phyloP scores from a whole-genome alignment of 306 rosid species.

The Cercis canadensis region DNA sequence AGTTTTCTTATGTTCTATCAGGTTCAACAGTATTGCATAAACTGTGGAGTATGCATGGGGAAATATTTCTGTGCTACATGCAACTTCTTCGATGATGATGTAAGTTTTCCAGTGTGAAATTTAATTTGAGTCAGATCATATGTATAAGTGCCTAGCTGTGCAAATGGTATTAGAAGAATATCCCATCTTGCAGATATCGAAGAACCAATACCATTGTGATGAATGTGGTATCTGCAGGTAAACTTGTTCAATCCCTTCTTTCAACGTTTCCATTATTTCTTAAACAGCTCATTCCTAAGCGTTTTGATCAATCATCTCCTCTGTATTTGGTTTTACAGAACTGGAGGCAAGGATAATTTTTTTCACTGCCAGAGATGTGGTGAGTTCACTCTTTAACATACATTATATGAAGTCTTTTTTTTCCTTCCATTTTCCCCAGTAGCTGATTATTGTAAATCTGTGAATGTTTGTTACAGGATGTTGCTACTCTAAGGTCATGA shows the following conservation, averaged over 20 bases:
- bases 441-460: conserved; percentile 1
- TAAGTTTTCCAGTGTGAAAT: conserved; percentile 27
- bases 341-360: conserved; percentile 57
- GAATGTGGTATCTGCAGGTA: conserved; percentile 73
- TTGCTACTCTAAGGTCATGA: conserved; percentile 52
- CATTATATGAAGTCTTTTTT: not conserved
- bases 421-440: not conserved
- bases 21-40: conserved; percentile 63
- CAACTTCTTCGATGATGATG: conserved; percentile 66
- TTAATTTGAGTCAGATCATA: too few species aligned
- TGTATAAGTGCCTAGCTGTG: too few species aligned
- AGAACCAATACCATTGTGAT: conserved; percentile 60
- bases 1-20: conserved; percentile 12
- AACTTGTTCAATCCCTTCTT: conserved; percentile 1
- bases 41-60: conserved; percentile 70
- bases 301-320: not conserved
- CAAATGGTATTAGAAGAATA: too few species aligned
- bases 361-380: conserved; percentile 65
- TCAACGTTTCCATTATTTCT: not conserved
- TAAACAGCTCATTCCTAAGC: not conserved
- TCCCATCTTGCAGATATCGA: conserved; percentile 41
- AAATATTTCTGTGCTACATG: conserved; percentile 56
- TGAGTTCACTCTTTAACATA: conserved; percentile 6
- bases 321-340: conserved; percentile 36
- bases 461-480: conserved; percentile 42